Percentiles rank a stretch among this genome's conserved stretches.
Evolutionary conservation across 2,329 filamentous ascomycete species (phyloP).

Genomic region (Fusarium avenaceum): DNA sequence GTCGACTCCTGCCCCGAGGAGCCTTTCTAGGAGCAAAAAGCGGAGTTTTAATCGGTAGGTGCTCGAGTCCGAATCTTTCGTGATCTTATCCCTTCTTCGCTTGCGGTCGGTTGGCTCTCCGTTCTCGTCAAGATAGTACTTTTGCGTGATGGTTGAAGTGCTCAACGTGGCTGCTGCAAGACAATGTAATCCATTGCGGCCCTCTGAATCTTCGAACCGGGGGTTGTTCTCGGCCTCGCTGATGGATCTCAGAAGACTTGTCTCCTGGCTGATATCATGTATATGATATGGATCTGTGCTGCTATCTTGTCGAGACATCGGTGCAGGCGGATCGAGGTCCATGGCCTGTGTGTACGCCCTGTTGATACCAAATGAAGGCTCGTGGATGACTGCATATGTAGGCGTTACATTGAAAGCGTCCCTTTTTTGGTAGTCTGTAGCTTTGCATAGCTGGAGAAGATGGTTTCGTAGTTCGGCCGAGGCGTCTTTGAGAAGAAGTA

Average conservation of each 20-base stretch:
- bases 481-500: slow-evolving; percentile 53
- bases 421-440: slow-evolving; percentile 54
- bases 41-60: slow-evolving; percentile 50
- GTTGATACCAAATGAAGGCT: slow-evolving; percentile 16
- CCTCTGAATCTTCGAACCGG: slow-evolving; percentile 53
- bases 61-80: slow-evolving; percentile 53
- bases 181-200: slow-evolving; percentile 70
- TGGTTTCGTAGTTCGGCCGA: slow-evolving; percentile 51
- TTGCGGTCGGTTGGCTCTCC: slow-evolving; percentile 26
- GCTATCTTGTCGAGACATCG: slow-evolving; percentile 6
- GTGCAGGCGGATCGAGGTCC: slow-evolving; percentile 46
- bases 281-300: slow-evolving; percentile 10
- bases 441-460: slow-evolving; percentile 50
- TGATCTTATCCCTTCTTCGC: slow-evolving; percentile 15
- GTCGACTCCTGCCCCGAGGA: slow-evolving; percentile 59
- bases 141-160: slow-evolving; percentile 55
- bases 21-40: slow-evolving; percentile 41
- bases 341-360: slow-evolving; percentile 25
- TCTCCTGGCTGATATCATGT: slow-evolving; percentile 32
- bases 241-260: slow-evolving; percentile 45
- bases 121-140: slow-evolving; percentile 42
- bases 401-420: slow-evolving; percentile 63
- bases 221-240: slow-evolving; percentile 36
- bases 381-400: slow-evolving; percentile 3
- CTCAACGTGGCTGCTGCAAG: slow-evolving; percentile 68